A percentile compares a stretch with the other conserved stretches of the same genome.
These are phyloP conservation scores for Penicillium paneum DNA, from an alignment of 2,329 filamentous ascomycete species.

Conservation along the genomic window DNA sequence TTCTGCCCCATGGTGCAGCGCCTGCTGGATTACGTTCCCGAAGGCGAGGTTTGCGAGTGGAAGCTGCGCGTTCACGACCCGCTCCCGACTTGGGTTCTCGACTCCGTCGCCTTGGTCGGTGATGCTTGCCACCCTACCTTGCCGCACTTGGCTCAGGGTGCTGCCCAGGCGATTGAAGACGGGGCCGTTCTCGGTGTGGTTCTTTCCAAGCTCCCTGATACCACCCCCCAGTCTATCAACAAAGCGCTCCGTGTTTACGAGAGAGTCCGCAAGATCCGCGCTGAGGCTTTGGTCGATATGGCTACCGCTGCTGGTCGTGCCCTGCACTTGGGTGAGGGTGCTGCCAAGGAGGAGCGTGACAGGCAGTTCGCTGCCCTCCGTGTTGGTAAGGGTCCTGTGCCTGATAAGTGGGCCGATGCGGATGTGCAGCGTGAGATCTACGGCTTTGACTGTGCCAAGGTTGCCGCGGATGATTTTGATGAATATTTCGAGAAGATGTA, in stretches of 20 bases:
- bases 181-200: constrained; percentile 55
- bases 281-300: constrained; percentile 56
- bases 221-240: constrained; percentile 47
- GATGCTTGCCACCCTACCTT: constrained; percentile 63
- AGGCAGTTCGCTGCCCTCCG: constrained; percentile 54
- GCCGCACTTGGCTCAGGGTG: constrained; percentile 63
- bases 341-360: constrained; percentile 58
- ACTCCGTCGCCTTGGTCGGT: constrained; percentile 53
- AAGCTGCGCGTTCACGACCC: constrained; percentile 61
- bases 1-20: constrained; percentile 61
- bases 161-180: constrained; percentile 64
- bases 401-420: constrained; percentile 68
- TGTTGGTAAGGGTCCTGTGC: constrained; percentile 47
- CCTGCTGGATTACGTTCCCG: constrained; percentile 60
- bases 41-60: constrained; percentile 67
- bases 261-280: constrained; percentile 53
- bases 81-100: constrained; percentile 59
- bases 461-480: constrained; percentile 54
- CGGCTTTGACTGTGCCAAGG: constrained; percentile 58
- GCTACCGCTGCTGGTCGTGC: constrained; percentile 54
- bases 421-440: constrained; percentile 67
- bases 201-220: constrained; percentile 49
- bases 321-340: constrained; percentile 57
- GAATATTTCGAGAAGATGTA: constrained; percentile 41
- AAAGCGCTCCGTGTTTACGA: constrained; percentile 57